Evolutionary conservation across 345 rosid genomes (phyloP), one percentile per base, ranked within the genome.

Genomic region (Citrus unshiu): DNA sequence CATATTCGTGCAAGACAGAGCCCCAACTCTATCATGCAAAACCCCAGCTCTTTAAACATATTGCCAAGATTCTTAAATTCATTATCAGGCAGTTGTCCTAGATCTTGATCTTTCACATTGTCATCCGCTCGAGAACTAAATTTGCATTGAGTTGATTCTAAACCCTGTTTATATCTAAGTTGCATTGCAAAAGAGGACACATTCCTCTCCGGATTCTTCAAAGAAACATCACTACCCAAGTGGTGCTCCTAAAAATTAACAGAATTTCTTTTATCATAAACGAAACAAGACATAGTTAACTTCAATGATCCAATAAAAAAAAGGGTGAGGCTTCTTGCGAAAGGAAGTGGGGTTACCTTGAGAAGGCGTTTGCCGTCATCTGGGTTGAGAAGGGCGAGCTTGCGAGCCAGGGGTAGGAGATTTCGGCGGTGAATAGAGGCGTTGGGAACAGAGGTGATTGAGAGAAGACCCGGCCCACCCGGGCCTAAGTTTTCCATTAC

Each of bases 151-250:
- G 86, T 37, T 56, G 85, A 74, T 75, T 83, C 84, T 13, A 49
- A 70, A 79, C 85, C 84, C 68, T 82, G 78, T 3, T 58, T 81
- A 73, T 86, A 86, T 63, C 75, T 87, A 69, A 94, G 89, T 79
- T 90, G 92, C 97, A 85, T 89, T 14, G 95, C 93, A 69, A 91
- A 93, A 74, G 99, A 91, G 8, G 98, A 91, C 70, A 93, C 97
- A 49, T 76, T 87, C 82, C 98, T 86, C 67, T 83, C 83, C 10
- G 97, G 97, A 70, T 91, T 90, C 88, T 94, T 94, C 83, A 91
- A 81, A 46, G 97, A 84, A 72, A 92, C 95, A 79, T 94, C 98
- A 81, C 89, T 93, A 65, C 99, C 99, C 84, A 93, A 86, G 25
- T 80, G 84, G 71, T 91, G 93, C 79, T 87, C 95, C 97, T 95